Evolutionary conservation across 176 grass and related monocot species (phyloP).

Genomic region (Lolium rigidum): DNA sequence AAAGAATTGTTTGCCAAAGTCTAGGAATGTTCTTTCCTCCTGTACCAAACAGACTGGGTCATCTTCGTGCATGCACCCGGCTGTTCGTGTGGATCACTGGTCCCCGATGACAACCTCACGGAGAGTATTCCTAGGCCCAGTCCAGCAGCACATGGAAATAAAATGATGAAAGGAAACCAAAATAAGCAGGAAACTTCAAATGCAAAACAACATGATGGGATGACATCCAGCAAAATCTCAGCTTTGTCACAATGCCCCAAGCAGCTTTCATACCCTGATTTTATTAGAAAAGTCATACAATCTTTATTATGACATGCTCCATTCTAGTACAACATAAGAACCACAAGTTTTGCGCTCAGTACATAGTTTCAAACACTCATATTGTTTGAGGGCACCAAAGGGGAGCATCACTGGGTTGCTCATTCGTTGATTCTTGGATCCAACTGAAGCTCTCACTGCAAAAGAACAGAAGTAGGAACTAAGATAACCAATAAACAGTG

Average conservation of each 20-base stretch:
- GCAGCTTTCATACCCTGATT: background rate
- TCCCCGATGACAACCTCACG: too few relatives aligned
- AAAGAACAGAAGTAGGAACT: conserved; percentile 20
- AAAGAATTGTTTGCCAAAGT: background rate
- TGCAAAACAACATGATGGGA: background rate
- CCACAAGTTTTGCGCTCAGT: background rate
- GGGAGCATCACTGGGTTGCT: background rate
- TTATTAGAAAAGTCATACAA: background rate
- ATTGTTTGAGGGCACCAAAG: background rate
- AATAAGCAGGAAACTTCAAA: background rate
- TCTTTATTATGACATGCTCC: background rate
- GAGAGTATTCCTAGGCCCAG: background rate
- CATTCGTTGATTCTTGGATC: background rate
- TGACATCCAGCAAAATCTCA: background rate
- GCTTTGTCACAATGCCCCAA: background rate
- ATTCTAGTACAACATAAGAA: background rate
- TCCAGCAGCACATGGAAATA: background rate
- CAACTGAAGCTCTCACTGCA: background rate
- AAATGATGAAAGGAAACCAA: background rate
- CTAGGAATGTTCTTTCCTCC: background rate
- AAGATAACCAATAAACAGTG: background rate
- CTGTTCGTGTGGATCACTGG: background rate
- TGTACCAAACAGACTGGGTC: background rate
- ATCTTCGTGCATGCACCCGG: background rate
- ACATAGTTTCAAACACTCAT: background rate